Base-by-base conservation (phyloP, 345 rosid genomes). In the Hibiscus syriacus region DNA sequence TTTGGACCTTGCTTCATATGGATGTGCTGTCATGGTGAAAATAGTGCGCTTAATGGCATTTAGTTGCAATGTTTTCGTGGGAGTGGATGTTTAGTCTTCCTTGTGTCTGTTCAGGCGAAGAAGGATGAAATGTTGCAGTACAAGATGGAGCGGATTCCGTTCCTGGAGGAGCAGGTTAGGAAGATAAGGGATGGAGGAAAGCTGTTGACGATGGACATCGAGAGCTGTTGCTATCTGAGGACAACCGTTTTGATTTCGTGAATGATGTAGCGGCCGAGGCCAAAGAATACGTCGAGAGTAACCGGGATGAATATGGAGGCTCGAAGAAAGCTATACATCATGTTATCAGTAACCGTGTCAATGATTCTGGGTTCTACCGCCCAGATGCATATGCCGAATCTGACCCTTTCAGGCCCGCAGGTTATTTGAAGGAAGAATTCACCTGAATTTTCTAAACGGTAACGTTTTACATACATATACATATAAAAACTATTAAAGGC, bases 241-340 rank as follows among this genome's bases (percentile, higher is more conserved):
- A 88, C 53, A 92, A 88, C 55, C 76, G 86, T 20, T 92, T 78
- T 26, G 88, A 84, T 48, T 90, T 93, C 46, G 86, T 92, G 41
- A 90, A 92, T 1, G 89, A 87, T 36, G 81, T 92, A 1, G 97
- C 93, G 7, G 94, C 97, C 2, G 96, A 92, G 78, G 98, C 98
- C 19, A 88, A 68, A 4, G 88, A 85, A 76, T 85, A 85, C 22
- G 85, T 90, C 2, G 90, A 88, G 57, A 83, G 43, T 70, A 86
- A 93, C 83, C 71, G 86, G 70, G 92, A 90, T 0, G 90, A 80
- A 17, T 93, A 88, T 4, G 98, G 98, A 27, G 90, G 88, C 53
- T 69, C 70, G 12, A 93, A 90, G 73, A 93, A 93, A 53, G 96
- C 96, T 41, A 82, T 93, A 72, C 82, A 88, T 55, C 98, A 93